These are phyloP conservation scores for Candida sphagnicola DNA, from an alignment of 805 yeast genomes.

Conservation along the genomic window DNA sequence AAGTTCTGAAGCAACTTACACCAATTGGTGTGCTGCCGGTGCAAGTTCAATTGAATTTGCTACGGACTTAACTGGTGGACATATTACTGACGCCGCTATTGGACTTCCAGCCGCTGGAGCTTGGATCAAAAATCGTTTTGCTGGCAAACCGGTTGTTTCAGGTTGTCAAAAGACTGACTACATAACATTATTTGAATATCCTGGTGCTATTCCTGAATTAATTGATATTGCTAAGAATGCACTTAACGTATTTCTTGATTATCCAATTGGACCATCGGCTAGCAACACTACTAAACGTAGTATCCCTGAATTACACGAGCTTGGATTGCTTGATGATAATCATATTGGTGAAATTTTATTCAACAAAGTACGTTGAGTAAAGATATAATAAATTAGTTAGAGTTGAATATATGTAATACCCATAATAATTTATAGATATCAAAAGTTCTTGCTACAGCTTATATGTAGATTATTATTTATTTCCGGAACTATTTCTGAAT, in stretches of 20 bases:
- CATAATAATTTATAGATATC: no score
- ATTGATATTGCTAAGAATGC: background rate
- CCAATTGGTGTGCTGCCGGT: conserved; percentile 25
- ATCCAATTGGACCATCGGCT: background rate
- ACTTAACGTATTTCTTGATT: background rate
- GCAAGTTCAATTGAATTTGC: conserved; percentile 25
- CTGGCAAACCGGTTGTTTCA: conserved; percentile 41
- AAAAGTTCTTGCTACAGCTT: no score
- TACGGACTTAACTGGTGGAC: conserved; percentile 21
- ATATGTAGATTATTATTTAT: no score
- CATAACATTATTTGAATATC: background rate
- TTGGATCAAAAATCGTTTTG: conserved; percentile 17
- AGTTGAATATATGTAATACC: no score
- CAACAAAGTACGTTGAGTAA: no score
- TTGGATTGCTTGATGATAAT: background rate
- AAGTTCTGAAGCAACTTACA: conserved; percentile 17
- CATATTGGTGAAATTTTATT: no score
- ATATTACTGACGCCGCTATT: conserved; percentile 16
- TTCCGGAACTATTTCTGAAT: no score
- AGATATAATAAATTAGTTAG: no score
- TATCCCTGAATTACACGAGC: background rate
- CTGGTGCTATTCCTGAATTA: background rate
- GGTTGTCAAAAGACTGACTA: conserved; percentile 23
- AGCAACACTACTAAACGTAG: background rate
- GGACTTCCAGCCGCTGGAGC: conserved; percentile 19